phyloP scores from a whole-genome alignment of 371 early-diverging fungal genomes.

The Saksenaea oblongispora region DNA sequence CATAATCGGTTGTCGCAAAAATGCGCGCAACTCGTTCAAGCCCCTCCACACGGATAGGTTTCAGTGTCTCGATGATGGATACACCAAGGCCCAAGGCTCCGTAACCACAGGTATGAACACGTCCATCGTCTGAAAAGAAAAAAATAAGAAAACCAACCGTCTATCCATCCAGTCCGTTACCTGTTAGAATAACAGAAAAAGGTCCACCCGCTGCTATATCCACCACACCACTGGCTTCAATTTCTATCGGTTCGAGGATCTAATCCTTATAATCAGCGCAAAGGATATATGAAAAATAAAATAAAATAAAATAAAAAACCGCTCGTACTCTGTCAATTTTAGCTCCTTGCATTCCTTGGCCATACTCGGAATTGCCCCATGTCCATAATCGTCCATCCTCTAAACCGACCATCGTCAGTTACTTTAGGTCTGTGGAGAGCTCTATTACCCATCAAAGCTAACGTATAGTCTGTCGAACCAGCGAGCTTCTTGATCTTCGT shows the following conservation, averaged over 20 bases:
- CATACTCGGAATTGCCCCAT: slow-evolving; percentile 88
- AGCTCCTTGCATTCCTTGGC: slow-evolving; percentile 72
- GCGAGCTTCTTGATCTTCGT: slow-evolving; percentile 54
- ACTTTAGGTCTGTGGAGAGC: no score
- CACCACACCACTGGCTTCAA: slow-evolving; percentile 35
- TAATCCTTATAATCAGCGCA: slow-evolving; percentile 13
- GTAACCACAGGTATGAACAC: slow-evolving; percentile 72
- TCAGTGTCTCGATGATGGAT: slow-evolving; percentile 48
- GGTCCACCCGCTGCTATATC: slow-evolving; percentile 78
- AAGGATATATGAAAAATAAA: no score
- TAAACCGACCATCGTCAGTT: neutral
- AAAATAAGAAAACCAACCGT: neutral
- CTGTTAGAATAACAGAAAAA: slow-evolving; percentile 65
- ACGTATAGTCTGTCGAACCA: slow-evolving; percentile 72
- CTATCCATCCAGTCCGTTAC: no score
- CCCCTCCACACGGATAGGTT: slow-evolving; percentile 35
- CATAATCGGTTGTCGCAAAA: slow-evolving; percentile 63
- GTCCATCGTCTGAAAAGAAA: slow-evolving; percentile 42
- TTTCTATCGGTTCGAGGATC: slow-evolving; percentile 63
- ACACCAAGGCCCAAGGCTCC: slow-evolving; percentile 70
- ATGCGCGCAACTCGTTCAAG: slow-evolving; percentile 38
- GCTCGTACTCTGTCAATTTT: slow-evolving; percentile 67
- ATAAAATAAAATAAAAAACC: no score
- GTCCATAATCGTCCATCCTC: slow-evolving; percentile 60
- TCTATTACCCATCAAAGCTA: slow-evolving; percentile 50